Conservation (phyloP, 139 green algal species). For the Desmodesmus armatus region DNA sequence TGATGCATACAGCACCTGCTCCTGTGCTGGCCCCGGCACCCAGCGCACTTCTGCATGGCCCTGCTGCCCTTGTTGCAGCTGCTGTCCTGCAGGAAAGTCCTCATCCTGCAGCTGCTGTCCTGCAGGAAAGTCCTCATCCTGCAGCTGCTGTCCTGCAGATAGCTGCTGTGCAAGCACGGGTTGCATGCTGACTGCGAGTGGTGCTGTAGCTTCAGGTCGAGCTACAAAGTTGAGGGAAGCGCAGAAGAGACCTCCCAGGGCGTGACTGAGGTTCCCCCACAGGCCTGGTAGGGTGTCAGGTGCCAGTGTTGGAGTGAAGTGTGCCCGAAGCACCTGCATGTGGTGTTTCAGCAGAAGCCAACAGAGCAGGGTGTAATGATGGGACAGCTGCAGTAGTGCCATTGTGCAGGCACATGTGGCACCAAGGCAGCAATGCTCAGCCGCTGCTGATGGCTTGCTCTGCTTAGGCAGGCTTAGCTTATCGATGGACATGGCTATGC, state of each 20-base stretch:
- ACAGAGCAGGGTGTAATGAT: not conserved
- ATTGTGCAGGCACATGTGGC: not conserved
- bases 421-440: not conserved
- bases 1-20: slow-evolving; percentile 62
- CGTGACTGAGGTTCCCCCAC: slow-evolving; percentile 65
- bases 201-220: slow-evolving; percentile 17
- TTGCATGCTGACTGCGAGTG: not conserved
- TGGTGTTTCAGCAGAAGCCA: not conserved
- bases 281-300: not conserved
- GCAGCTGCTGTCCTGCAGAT: not conserved
- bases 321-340: slow-evolving; percentile 24
- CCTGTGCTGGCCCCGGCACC: not conserved
- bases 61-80: not conserved
- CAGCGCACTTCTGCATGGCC: not conserved
- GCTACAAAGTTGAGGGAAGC: slow-evolving; percentile 65
- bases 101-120: not conserved
- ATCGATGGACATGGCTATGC: not conserved
- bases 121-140: not conserved
- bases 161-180: slow-evolving; percentile 50
- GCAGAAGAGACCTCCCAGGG: slow-evolving; percentile 76
- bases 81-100: not conserved
- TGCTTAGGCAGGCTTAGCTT: not conserved
- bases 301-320: not conserved
- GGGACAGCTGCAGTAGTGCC: not conserved
- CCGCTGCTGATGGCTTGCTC: not conserved